Base-by-base conservation (phyloP, 805 yeast genomes). In the Ogataea thermomethanolica region DNA sequence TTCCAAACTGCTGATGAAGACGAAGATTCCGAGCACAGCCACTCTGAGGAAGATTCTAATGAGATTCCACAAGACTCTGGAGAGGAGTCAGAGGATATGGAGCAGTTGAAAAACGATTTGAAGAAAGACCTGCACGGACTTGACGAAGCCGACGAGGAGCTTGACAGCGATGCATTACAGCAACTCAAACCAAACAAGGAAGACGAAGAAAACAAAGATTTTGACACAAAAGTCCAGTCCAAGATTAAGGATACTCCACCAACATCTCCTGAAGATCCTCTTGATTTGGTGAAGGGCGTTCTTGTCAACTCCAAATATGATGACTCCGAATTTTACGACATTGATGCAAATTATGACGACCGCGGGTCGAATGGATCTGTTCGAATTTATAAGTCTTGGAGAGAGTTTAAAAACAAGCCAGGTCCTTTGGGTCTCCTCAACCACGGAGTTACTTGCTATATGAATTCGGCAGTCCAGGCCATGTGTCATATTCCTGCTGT, bases 401-500 rank as follows among this genome's bases (percentile, higher is more conserved):
- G 75, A n/a, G 74, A 71, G 37, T 64, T 74, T 39, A 59, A 66
- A 10, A 60, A 62, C 3, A 55, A 64, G 28, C 71, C 73, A 25
- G 82, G 82, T n/a, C 78, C 81, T 2, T 60, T 73, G 20, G 99
- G 99, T 0, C 67, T 91, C 35, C 63, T 84, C 35, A 91, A 91
- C 62, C 90, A 84, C 51, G 97, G 97, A 29, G 98, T 93, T 33
- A 91, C 98, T 3, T 91, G 99, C 61, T 91, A 91, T 65, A 90
- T 91, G 76, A 91, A 93, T 62, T 83, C 96, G 6, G 97, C 97
- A 1, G 81, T 93, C 20, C 98, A 91, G 66, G 81, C 95, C 1
- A 66, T 93, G 70, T 65, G 90, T 25, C 99, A 91, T 56, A 79
- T 89, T 13, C 97, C 99, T 7, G 95, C 97, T 4, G 63, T 91